A percentile compares a stretch with the other conserved stretches of the same genome.
phyloP scores from a whole-genome alignment of 2,329 filamentous ascomycete genomes.

The Neofusicoccum umdonicola region DNA sequence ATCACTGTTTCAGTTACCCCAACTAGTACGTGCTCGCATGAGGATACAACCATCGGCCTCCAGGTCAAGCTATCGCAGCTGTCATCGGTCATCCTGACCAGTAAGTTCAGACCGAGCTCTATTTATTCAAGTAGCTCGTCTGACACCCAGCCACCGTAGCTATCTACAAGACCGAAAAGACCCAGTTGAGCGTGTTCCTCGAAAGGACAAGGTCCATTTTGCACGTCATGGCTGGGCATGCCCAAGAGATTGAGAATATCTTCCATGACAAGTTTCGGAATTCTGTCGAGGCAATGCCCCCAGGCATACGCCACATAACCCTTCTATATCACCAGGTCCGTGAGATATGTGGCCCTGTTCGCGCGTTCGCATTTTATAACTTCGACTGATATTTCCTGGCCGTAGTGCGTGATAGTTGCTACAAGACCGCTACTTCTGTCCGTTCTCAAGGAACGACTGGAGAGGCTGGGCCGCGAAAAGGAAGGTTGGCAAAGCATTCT shows the following conservation, averaged over 20 bases:
- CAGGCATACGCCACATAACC: neutral
- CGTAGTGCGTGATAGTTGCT: neutral
- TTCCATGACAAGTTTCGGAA: neutral
- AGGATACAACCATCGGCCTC: neutral
- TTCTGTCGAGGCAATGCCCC: neutral
- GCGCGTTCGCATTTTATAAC: neutral
- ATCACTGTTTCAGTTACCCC: neutral
- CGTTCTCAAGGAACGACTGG: neutral
- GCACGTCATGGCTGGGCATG: neutral
- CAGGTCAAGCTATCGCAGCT: neutral
- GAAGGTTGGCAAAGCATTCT: neutral
- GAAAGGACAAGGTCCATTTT: neutral
- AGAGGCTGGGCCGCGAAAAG: neutral
- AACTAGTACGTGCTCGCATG: neutral
- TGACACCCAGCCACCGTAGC: neutral
- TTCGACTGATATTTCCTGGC: too few relatives aligned
- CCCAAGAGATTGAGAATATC: neutral
- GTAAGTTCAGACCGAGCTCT: neutral
- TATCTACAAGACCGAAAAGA: neutral
- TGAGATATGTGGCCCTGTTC: neutral
- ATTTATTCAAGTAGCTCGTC: neutral
- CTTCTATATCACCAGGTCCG: neutral
- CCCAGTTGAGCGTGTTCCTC: neutral
- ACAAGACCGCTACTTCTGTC: neutral
- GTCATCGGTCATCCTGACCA: neutral